phyloP scores from a whole-genome alignment of 2,329 filamentous ascomycete genomes.

The Xylariaceae sp. region DNA sequence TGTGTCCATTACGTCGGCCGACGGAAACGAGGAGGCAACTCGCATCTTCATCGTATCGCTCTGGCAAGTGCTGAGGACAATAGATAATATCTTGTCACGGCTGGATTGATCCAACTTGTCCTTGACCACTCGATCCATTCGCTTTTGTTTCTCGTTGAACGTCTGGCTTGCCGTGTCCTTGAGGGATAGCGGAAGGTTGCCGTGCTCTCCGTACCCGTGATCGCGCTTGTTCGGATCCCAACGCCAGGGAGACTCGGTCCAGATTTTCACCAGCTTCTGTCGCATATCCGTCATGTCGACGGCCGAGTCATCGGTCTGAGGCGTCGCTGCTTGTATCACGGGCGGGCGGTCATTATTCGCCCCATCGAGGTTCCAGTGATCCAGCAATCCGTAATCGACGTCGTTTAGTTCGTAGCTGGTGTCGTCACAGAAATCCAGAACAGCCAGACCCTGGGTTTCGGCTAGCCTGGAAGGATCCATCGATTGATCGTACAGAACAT shows the following conservation, averaged over 20 bases:
- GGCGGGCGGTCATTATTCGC: conserved; percentile 34
- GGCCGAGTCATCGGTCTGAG: conserved; percentile 41
- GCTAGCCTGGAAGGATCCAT: conserved; percentile 40
- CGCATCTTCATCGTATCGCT: conserved; percentile 51
- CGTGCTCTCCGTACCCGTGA: conserved; percentile 47
- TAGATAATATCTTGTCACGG: conserved; percentile 65
- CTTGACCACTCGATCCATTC: conserved; percentile 44
- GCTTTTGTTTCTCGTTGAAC: conserved; percentile 43
- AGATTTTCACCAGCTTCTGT: conserved; percentile 50
- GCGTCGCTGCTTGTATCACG: conserved; percentile 32
- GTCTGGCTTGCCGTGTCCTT: conserved; percentile 43
- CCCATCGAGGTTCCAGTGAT: conserved; percentile 51
- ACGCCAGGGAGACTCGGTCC: conserved; percentile 55
- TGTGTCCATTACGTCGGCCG: conserved; percentile 51
- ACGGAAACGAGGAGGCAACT: conserved; percentile 63
- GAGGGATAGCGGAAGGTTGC: conserved; percentile 48
- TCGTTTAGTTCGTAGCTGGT: conserved; percentile 54
- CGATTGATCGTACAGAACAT: conserved; percentile 53
- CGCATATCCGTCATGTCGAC: conserved; percentile 50
- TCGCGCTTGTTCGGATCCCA: conserved; percentile 51
- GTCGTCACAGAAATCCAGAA: conserved; percentile 55
- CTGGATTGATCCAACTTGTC: conserved; percentile 50
- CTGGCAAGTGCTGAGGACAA: conserved; percentile 63
- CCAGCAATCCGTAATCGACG: conserved; percentile 53
- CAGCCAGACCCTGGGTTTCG: conserved; percentile 46